These are phyloP conservation scores for Populus deltoides DNA, from an alignment of 345 rosid genomes.

Conservation along the genomic window DNA sequence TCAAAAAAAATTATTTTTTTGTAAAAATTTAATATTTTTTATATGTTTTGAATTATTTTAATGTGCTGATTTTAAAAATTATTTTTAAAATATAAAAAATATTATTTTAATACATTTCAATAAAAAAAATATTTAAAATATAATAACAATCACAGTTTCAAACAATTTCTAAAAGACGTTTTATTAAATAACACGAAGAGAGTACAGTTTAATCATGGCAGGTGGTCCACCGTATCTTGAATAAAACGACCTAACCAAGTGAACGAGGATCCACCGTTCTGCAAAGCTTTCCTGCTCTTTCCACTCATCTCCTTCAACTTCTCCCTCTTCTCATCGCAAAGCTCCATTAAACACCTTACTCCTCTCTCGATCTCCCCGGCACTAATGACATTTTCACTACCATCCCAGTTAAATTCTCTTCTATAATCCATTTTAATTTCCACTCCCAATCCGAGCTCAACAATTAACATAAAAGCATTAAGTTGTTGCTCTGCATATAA, in stretches of 20 bases:
- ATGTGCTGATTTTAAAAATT: too few species aligned
- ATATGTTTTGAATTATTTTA: too few species aligned
- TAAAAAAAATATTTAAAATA: too few species aligned
- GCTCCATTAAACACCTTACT: background rate
- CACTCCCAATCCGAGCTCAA: background rate
- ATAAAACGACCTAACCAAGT: background rate
- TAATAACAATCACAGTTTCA: too few species aligned
- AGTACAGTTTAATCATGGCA: background rate
- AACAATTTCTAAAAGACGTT: too few species aligned
- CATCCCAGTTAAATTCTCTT: background rate
- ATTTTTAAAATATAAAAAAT: too few species aligned
- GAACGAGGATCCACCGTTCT: background rate
- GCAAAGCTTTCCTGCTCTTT: background rate
- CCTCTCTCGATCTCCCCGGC: background rate
- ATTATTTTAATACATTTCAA: too few species aligned
- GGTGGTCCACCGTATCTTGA: background rate
- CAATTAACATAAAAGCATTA: slow-evolving; percentile 1
- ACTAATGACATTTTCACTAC: background rate
- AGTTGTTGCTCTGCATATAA: slow-evolving; percentile 8
- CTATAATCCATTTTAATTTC: background rate
- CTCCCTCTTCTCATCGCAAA: background rate
- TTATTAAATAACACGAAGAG: too few species aligned
- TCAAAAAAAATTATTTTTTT: too few species aligned
- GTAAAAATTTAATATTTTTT: too few species aligned
- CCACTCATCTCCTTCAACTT: background rate